Evolutionary conservation across 352 stramenopile genomes (phyloP), one percentile per base, ranked within the genome.

Genomic region (Pythium guiyangense): DNA sequence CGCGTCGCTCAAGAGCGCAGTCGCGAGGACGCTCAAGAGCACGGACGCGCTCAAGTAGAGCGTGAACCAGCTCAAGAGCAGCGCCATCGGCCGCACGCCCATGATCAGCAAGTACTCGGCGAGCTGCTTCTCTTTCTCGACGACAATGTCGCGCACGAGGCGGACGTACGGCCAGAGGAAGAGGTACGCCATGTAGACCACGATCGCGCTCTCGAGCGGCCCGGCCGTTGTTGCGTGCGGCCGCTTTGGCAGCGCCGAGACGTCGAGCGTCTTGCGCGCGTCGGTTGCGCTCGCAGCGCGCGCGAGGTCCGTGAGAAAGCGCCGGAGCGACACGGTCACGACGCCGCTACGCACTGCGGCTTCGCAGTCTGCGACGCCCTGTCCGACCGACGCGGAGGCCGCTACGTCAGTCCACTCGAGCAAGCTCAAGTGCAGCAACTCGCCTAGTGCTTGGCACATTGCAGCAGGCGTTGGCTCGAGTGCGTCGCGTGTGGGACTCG

Each of bases 81-180:
- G 65, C 27, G 79, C 67, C 73, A 88, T 90, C 0, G 84, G 71
- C n/a, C 63, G 63, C 0, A 96, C 42, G 2, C 89, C 89, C 79
- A 96, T 90, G 45, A 97, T 97, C 49, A 96, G 70, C 67, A 97
- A 48, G 56, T 92, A 94, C 50, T 97, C 86, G 59, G 93, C 92
- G 34, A 96, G 64, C 55, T 91, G 77, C 46, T 79, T 88, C 68
- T 97, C 91, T 61, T 97, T 97, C 45, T 97, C 91, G 35, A 79
- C 59, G 37, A 98, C 88, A 20, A 97, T 69, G 35, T 90, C 77
- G 34, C 88, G 88, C 48, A 97, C 74, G 40, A 97, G 67, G 6
- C 84, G 79, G 18, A 75, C 82, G 44, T 88, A 95, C 6, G 91
- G 90, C 73, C 90, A 97, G 49, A 97, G 49, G 50, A 93, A 94